Evolutionary conservation across 1,284 basidiomycete genomes (phyloP), one percentile per base, ranked within the genome.

Genomic region (Malassezia furfur): DNA sequence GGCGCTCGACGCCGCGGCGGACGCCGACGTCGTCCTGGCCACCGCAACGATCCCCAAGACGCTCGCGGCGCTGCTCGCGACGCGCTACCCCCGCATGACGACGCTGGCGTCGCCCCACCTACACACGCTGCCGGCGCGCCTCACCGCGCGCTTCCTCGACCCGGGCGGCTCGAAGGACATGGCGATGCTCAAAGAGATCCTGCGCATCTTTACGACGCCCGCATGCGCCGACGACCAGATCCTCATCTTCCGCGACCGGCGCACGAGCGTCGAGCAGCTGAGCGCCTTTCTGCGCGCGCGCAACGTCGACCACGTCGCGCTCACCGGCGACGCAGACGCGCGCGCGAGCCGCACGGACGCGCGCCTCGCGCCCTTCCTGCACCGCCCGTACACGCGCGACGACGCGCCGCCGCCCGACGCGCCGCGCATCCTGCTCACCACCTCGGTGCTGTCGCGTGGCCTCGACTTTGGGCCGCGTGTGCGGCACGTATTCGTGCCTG

Each of bases 401-500:
- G 30, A 40, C 12, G 21, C 30, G 7, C 30, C 25, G 19, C 19
- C n/a, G 8, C 38, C 25, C 21, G 40, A 37, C 40, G 47, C 30
- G 14, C 60, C 61, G 2, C 54, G 84, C 54, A 84, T 91, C 28
- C 79, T 93, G 64, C 80, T 91, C 54, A 91, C 89, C 22, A 93
- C 89, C 0, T 91, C 88, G 10, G 79, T 93, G 21, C 83, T 93
- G 30, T 88, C 88, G n/a, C 82, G 90, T 15, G 90, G 89, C 3
- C 80, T 93, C 10, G 90, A 93, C 73, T 93, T 93, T 68, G 79
- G 83, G 14, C 83, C 87, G 3, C 41, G 37, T 12, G 50, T 60
- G n/a, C 46, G 55, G 12, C 59, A 61, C 36, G 54, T 63, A n/a
- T 57, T 63, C 35, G 28, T 63, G 9, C 61, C 61, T 2, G 61